Base-by-base conservation (phyloP, 2,329 filamentous ascomycete genomes). In the Arthrobotrys sphaeroides region DNA sequence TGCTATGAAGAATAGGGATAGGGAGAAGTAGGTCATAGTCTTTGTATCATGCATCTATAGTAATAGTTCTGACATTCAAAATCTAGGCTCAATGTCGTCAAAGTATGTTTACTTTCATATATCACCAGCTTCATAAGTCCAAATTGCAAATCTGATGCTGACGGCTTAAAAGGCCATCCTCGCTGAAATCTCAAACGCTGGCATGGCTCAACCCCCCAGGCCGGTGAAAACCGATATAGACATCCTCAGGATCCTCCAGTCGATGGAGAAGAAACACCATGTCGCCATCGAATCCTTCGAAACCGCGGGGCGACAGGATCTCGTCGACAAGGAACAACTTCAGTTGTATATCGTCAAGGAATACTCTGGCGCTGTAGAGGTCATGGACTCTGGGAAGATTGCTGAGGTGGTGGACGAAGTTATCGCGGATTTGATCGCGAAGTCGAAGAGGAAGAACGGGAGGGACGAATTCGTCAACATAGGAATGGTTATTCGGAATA, bases 131-230 rank as follows among this genome's bases (percentile, higher is more conserved):
- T 7, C 22, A 9, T 18, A 12, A 18, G 10, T n/a, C 20, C 7
- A 22, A 31, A 2, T 16, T n/a, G 22, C 20, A 28, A n/a, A n/a
- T n/a, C n/a, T n/a, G n/a, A n/a, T n/a, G n/a, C 51, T 55, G 10
- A 49, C 57, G n/a, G 40, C 18, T 20, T 20, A 16, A 18, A 38
- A 78, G 77, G 82, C 86, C 42, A 84, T 94, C 77, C 86, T 94
- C 77, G 85, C 90, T 31, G 87, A 90, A 77, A 88, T 90, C 76
- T 89, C 90, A 79, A 94, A 93, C 82, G 89, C 90, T 33, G 90
- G 89, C 81, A 92, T 90, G 12, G 81, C 86, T 40, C 85, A 84
- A 40, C 91, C 91, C n/a, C 88, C 94, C 80, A 85, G 84, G 65
- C 67, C 67, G 3, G 28, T 72, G 6, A 65, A 64, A 43, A 91